Percentiles rank a stretch among this genome's conserved stretches.
Conservation (phyloP, 768 basidiomycete species). For the Strobilomyces echinocephalus region DNA sequence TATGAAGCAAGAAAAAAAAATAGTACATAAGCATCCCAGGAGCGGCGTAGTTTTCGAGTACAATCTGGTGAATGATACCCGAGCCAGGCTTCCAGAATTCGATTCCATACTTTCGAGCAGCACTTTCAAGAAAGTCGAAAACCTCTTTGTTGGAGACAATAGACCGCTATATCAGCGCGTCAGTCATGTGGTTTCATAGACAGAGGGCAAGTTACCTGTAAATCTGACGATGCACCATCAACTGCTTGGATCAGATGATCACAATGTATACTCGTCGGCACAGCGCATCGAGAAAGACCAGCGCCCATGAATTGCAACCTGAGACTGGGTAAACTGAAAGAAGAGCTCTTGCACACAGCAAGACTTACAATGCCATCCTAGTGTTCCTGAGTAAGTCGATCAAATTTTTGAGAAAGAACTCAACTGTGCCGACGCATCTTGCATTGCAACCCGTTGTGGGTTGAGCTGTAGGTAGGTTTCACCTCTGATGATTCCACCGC, state of each 20-base stretch:
- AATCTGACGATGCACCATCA: slow-evolving; percentile 81
- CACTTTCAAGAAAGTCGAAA: slow-evolving; percentile 94
- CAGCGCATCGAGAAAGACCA: slow-evolving; percentile 75
- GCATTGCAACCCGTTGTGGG: slow-evolving; percentile 96
- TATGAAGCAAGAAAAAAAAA: slow-evolving; percentile 5
- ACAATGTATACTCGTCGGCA: slow-evolving; percentile 92
- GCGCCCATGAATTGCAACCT: slow-evolving; percentile 99
- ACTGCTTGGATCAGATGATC: slow-evolving; percentile 95
- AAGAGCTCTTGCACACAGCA: neutral
- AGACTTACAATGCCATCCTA: slow-evolving; percentile 77
- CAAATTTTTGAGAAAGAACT: slow-evolving; percentile 28
- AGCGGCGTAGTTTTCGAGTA: slow-evolving; percentile 95
- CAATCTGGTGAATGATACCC: slow-evolving; percentile 96
- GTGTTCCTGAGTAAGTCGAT: slow-evolving; percentile 10
- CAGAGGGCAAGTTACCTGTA: slow-evolving; percentile 50
- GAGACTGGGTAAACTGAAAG: slow-evolving; percentile 9
- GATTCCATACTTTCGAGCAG: slow-evolving; percentile 86
- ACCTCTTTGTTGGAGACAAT: slow-evolving; percentile 91
- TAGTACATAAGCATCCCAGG: slow-evolving; percentile 87
- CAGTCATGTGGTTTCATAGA: neutral
- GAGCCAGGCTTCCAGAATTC: slow-evolving; percentile 95
- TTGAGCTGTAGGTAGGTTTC: slow-evolving; percentile 85
- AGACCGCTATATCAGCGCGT: slow-evolving; percentile 51
- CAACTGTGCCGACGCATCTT: slow-evolving; percentile 88
- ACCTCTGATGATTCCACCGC: slow-evolving; percentile 70